Evolutionary conservation across 805 yeast genomes (phyloP).

Genomic region (Cyberlindnera mrakii): DNA sequence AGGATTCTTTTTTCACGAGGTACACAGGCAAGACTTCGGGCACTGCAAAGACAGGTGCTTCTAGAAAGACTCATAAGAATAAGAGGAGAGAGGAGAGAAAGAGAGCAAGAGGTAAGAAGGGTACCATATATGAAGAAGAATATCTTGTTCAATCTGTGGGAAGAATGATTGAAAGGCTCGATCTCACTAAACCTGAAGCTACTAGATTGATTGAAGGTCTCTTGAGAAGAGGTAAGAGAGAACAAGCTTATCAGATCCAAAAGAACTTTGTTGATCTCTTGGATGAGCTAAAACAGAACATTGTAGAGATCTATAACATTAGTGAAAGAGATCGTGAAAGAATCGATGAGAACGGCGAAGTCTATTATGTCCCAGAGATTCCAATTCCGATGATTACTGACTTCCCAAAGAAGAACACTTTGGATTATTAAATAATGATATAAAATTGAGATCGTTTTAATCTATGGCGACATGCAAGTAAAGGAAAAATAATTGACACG

Average conservation of each 20-base stretch:
- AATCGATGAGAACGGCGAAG: slow-evolving; percentile 80
- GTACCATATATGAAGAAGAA: slow-evolving; percentile 96
- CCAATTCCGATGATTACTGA: slow-evolving; percentile 62
- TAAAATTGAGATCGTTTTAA: too few species aligned
- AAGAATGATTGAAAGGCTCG: slow-evolving; percentile 76
- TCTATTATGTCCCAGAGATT: slow-evolving; percentile 70
- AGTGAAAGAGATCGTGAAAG: slow-evolving; percentile 86
- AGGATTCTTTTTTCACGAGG: slow-evolving; percentile 88
- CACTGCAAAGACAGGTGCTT: slow-evolving; percentile 94
- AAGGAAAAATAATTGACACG: too few species aligned
- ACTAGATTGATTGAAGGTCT: slow-evolving; percentile 66
- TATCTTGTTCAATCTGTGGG: slow-evolving; percentile 85
- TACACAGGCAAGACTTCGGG: slow-evolving; percentile 95
- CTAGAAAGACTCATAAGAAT: slow-evolving; percentile 88
- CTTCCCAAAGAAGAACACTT: slow-evolving; percentile 50
- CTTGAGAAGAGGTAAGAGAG: slow-evolving; percentile 62
- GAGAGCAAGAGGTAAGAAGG: slow-evolving; percentile 94
- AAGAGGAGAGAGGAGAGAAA: slow-evolving; percentile 93
- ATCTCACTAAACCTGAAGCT: slow-evolving; percentile 71
- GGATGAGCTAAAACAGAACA: slow-evolving; percentile 48
- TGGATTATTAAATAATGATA: slow-evolving; percentile 43
- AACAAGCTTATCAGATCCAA: slow-evolving; percentile 81
- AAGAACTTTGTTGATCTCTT: slow-evolving; percentile 54
- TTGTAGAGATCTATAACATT: slow-evolving; percentile 72
- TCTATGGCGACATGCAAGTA: too few species aligned